Evolutionary conservation across 1,139 yeast genomes (phyloP).

Genomic region (Candida sp.): DNA sequence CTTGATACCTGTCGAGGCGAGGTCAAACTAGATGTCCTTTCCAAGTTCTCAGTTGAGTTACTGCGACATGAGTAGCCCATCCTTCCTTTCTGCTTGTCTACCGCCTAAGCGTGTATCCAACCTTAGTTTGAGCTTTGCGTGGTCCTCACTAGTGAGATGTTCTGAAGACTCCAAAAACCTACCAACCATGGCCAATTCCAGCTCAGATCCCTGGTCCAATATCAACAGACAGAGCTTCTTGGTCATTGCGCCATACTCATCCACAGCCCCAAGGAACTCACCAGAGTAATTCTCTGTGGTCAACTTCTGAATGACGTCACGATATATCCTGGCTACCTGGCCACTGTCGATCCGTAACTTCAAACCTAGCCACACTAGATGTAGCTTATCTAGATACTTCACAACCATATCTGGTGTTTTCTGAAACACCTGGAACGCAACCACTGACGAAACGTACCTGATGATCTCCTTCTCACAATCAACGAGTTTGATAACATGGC

Average conservation of each 20-base stretch:
- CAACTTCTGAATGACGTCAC: not conserved
- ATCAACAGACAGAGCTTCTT: not conserved
- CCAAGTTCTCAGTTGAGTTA: too few species aligned
- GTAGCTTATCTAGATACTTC: not conserved
- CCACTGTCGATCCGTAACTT: not conserved
- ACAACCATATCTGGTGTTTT: not conserved
- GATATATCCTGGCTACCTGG: slow-evolving; percentile 2
- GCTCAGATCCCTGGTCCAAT: not conserved
- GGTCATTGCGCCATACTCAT: not conserved
- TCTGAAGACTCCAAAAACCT: not conserved
- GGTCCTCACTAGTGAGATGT: not conserved
- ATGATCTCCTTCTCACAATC: not conserved
- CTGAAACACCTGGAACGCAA: not conserved
- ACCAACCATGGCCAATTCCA: not conserved
- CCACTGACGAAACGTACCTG: not conserved
- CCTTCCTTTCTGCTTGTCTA: too few species aligned
- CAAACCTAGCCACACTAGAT: not conserved
- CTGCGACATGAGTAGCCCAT: too few species aligned
- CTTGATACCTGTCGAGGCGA: too few species aligned
- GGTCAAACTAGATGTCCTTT: too few species aligned
- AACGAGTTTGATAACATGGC: not conserved
- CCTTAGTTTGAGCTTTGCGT: not conserved
- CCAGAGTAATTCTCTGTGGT: not conserved
- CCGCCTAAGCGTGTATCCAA: not conserved
- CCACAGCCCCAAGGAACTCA: not conserved